Evolutionary conservation across 768 basidiomycete species (phyloP), one percentile per base, ranked within the genome.

Genomic region (Pleurotus platypus): DNA sequence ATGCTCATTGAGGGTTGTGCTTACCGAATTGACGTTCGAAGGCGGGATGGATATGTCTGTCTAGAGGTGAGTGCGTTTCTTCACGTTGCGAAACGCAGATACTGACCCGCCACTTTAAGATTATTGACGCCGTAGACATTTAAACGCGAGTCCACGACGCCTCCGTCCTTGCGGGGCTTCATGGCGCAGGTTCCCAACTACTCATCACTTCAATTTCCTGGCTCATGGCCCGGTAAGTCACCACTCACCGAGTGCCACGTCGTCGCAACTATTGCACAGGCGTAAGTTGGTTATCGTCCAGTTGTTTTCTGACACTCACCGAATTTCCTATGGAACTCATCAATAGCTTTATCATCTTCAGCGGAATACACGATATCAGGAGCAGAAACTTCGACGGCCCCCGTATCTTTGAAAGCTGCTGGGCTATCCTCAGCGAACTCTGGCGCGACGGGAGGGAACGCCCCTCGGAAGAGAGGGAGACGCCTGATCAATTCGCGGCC

Each of bases 111-210:
- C 13, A 83, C 71, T 59, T 82, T 78, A 30, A 83, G 67, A 18
- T 73, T 72, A 39, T 62, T 48, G 1, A 75, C 70, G 3, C 77
- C 78, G 55, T 83, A 80, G 5, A 83, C 79, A 50, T 73, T 74
- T 38, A 81, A 61, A 4, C 62, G 62, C 26, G 72, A 18, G 55
- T 83, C 78, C 24, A 83, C 80, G 22, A 82, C 81, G 4, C 79
- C 80, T 5, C 69, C 70, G 40, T 70, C 55, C 39, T 70, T 66
- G 38, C 72, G 73, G 3, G 79, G 73, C 49, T 79, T 78, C 79
- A 82, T 80, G 5, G 77, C 73, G 55, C 77, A 79, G 0, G 80
- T 81, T 13, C 80, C 81, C n/a, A 81, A 69, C 78, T 79, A 9
- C 15, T 15, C 15, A 49, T 27, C 15, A 12, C 11, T 6, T n/a